Conservation (phyloP, 2,329 filamentous ascomycete genomes). For the Neurospora sp. region DNA sequence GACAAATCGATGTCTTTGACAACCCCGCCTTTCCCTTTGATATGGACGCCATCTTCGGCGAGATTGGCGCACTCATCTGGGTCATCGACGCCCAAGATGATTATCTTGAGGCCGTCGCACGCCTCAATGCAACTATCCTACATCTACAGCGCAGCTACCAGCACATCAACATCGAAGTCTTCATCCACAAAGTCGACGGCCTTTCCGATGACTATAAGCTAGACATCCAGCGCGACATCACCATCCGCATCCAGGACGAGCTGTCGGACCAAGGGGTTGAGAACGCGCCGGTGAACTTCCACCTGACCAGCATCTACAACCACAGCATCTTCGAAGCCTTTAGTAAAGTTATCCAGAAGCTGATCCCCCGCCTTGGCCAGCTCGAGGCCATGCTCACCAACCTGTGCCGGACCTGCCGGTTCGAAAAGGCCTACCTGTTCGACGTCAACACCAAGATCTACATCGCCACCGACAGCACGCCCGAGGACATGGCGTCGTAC, state of each 20-base stretch:
- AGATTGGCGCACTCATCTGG: constrained; percentile 92
- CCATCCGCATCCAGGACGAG: constrained; percentile 92
- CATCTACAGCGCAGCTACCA: constrained; percentile 83
- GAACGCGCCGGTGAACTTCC: constrained; percentile 87
- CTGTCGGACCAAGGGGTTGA: constrained; percentile 88
- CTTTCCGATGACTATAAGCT: constrained; percentile 92
- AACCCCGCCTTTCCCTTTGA: constrained; percentile 84
- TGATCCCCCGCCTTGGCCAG: constrained; percentile 86
- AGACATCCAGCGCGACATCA: constrained; percentile 93
- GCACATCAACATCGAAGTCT: constrained; percentile 93
- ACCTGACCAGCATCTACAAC: constrained; percentile 96
- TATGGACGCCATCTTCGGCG: constrained; percentile 86
- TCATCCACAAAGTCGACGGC: constrained; percentile 99
- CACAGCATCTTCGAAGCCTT: constrained; percentile 96
- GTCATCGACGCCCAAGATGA: constrained; percentile 98
- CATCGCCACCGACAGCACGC: constrained; percentile 88
- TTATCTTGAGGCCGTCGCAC: constrained; percentile 81
- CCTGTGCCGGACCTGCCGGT: constrained; percentile 83
- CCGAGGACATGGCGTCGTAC: constrained; percentile 90
- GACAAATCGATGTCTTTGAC: constrained; percentile 81
- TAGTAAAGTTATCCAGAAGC: constrained; percentile 94
- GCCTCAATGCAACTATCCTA: constrained; percentile 80
- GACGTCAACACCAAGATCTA: constrained; percentile 98
- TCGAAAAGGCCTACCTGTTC: constrained; percentile 97
- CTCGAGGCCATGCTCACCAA: constrained; percentile 92